phyloP scores from a whole-genome alignment of 305 asterid genomes.

The Solanum aculeatissimum region DNA sequence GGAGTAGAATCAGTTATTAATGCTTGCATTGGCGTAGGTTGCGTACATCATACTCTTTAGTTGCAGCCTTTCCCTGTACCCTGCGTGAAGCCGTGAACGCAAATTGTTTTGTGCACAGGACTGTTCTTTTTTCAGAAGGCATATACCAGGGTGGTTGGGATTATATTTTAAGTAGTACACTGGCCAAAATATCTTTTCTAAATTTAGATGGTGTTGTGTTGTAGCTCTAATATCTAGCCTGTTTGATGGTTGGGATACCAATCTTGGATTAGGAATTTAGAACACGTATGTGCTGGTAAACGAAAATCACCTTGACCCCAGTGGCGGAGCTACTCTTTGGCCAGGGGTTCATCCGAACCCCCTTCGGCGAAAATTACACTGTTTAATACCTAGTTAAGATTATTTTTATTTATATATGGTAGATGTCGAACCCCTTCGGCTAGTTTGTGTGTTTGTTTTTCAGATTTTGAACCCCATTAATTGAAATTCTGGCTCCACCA shows the following conservation, averaged over 20 bases:
- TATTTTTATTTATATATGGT: too few relatives aligned
- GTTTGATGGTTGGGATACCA: not conserved
- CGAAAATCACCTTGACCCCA: too few relatives aligned
- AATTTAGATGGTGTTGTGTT: not conserved
- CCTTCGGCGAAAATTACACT: too few relatives aligned
- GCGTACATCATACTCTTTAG: not conserved
- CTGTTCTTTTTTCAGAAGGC: not conserved
- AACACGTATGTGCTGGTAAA: too few relatives aligned
- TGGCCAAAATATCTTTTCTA: not conserved
- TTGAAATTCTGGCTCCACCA: too few relatives aligned
- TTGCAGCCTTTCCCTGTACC: not conserved
- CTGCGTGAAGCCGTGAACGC: not conserved
- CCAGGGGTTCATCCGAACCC: too few relatives aligned
- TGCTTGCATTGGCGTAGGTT: not conserved
- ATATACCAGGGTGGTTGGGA: not conserved
- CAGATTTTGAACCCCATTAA: too few relatives aligned
- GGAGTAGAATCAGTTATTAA: not conserved
- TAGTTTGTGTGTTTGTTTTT: too few relatives aligned
- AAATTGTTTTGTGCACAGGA: not conserved
- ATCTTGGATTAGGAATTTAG: too few relatives aligned
- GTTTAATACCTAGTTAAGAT: too few relatives aligned
- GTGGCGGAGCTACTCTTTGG: too few relatives aligned
- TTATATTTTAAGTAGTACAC: not conserved
- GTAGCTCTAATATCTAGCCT: not conserved
- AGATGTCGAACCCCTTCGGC: too few relatives aligned